These are phyloP conservation scores for Quercus alba DNA, from an alignment of 306 rosid species.

Conservation along the genomic window DNA sequence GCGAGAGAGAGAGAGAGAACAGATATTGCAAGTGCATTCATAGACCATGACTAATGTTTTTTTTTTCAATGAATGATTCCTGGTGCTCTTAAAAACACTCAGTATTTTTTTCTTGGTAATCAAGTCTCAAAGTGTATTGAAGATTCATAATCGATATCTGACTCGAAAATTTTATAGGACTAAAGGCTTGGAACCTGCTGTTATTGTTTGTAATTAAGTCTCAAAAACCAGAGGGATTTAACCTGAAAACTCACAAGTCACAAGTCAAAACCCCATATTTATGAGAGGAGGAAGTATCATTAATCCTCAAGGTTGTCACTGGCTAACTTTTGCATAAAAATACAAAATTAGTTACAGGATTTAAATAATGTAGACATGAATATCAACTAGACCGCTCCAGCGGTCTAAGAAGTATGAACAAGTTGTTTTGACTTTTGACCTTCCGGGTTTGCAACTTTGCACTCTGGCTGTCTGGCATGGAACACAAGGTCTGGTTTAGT, in stretches of 20 bases:
- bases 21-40: slow-evolving; percentile 20
- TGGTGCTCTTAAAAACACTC: background rate
- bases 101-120: too few relatives aligned
- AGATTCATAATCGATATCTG: too few relatives aligned
- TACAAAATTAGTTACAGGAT: background rate
- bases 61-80: slow-evolving; percentile 10
- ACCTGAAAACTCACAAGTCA: background rate
- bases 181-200: too few relatives aligned
- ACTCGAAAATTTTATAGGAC: too few relatives aligned
- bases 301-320: background rate
- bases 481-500: background rate
- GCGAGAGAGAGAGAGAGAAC: background rate
- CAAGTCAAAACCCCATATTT: background rate
- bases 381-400: background rate
- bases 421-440: background rate
- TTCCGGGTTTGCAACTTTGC: background rate
- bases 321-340: slow-evolving; percentile 1
- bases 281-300: background rate
- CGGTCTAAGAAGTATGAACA: background rate
- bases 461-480: background rate
- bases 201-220: too few relatives aligned
- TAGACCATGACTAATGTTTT: slow-evolving; percentile 1
- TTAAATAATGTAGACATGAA: background rate
- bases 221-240: background rate
- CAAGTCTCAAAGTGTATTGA: too few relatives aligned